Conservation (phyloP, 2,329 filamentous ascomycete genomes). For the Rasamsonia emersonii region DNA sequence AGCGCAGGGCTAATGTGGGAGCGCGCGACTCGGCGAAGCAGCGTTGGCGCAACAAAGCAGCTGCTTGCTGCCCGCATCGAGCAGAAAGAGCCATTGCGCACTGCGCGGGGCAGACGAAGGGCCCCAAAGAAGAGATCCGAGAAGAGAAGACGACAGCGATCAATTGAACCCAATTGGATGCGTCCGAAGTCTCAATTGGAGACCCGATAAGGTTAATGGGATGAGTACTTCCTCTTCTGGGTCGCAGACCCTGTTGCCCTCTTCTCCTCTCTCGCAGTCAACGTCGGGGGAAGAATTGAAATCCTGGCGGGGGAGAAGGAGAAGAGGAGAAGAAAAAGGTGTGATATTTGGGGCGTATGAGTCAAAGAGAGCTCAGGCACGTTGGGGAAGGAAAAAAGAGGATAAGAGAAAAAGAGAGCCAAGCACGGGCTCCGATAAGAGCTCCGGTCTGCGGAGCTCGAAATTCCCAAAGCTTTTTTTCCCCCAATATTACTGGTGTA, state of each 20-base stretch:
- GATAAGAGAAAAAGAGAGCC: slow-evolving; percentile 9
- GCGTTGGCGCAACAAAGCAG: slow-evolving; percentile 33
- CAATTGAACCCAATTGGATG: slow-evolving; percentile 11
- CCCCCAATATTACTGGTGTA: too few species aligned
- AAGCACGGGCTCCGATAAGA: slow-evolving; percentile 17
- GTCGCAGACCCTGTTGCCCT: not conserved
- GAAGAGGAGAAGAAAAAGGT: slow-evolving; percentile 2
- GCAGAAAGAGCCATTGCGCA: slow-evolving; percentile 38
- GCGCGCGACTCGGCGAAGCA: slow-evolving; percentile 30
- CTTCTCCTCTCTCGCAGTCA: not conserved
- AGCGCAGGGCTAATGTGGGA: slow-evolving; percentile 26
- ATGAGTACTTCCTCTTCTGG: not conserved
- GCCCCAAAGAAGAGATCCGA: too few species aligned
- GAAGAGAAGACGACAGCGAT: slow-evolving; percentile 12
- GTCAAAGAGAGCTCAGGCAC: not conserved
- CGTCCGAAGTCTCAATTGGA: not conserved
- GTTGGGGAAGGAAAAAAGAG: slow-evolving; percentile 9
- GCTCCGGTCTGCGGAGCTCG: slow-evolving; percentile 21
- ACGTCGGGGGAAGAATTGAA: too few species aligned
- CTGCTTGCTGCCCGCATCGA: slow-evolving; percentile 36
- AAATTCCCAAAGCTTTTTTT: slow-evolving; percentile 7
- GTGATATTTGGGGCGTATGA: slow-evolving; percentile 1
- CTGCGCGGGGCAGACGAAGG: slow-evolving; percentile 18
- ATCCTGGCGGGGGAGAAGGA: slow-evolving; percentile 3
- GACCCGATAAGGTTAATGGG: not conserved